Percentiles rank a stretch among this genome's conserved stretches.
These are phyloP conservation scores for Fraxinus latifolia DNA, from an alignment of 305 asterid species.

Conservation along the genomic window DNA sequence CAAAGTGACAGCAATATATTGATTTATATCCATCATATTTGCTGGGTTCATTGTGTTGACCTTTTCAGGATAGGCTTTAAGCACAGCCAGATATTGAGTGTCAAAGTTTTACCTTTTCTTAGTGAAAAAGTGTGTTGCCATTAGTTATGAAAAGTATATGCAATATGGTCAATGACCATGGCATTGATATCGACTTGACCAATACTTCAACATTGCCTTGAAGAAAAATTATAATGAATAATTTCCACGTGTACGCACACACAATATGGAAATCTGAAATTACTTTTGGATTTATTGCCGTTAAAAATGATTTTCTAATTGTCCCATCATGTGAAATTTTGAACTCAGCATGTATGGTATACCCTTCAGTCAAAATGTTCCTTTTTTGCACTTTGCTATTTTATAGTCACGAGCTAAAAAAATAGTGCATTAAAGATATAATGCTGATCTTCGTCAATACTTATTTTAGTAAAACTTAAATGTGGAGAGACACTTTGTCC, in stretches of 20 bases:
- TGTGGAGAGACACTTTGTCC: neutral
- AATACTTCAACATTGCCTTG: neutral
- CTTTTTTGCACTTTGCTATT: neutral
- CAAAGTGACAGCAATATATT: neutral
- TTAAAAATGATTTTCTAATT: neutral
- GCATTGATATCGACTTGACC: neutral
- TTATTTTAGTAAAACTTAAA: neutral
- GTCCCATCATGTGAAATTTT: neutral
- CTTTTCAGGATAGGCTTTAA: neutral
- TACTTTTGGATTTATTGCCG: neutral
- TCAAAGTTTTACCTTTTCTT: neutral
- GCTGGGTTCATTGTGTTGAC: neutral
- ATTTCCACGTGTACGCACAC: neutral
- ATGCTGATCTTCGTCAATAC: neutral
- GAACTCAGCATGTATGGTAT: neutral
- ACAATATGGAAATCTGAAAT: neutral
- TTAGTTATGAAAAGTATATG: neutral
- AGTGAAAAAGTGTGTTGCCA: neutral
- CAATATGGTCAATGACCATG: neutral
- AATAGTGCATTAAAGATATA: neutral
- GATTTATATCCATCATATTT: neutral
- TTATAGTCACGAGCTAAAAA: neutral
- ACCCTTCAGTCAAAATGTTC: neutral
- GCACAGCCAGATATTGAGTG: neutral
- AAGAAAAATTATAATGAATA: neutral